Conservation (phyloP, 1,139 yeast genomes). For the Pichia sp. region DNA sequence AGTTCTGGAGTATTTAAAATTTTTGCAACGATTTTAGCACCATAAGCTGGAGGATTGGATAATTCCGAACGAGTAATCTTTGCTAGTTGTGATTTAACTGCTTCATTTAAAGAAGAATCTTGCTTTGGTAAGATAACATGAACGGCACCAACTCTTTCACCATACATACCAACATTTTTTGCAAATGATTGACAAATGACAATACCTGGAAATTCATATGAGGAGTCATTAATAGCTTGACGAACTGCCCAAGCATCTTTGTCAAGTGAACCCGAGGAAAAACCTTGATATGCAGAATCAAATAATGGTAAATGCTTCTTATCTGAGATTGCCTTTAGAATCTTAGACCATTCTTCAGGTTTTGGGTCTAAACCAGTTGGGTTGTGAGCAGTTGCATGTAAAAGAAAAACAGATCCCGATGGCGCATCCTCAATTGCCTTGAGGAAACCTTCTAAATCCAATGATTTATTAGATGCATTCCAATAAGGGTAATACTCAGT, state of each 20-base stretch:
- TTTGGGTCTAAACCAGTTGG: constrained; percentile 97
- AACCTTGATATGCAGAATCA: constrained; percentile 97
- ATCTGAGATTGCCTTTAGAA: constrained; percentile 53
- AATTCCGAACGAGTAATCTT: constrained; percentile 75
- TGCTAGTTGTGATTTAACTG: constrained; percentile 69
- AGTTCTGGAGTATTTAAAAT: constrained; percentile 62
- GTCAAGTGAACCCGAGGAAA: constrained; percentile 82
- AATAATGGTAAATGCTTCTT: constrained; percentile 76
- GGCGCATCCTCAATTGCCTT: constrained; percentile 65
- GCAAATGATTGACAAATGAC: constrained; percentile 94
- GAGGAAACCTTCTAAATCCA: constrained; percentile 65
- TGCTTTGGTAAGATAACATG: constrained; percentile 55
- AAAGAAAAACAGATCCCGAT: constrained; percentile 66
- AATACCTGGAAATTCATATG: constrained; percentile 39
- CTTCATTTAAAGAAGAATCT: constrained; percentile 37
- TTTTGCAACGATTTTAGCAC: constrained; percentile 84
- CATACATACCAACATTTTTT: constrained; percentile 94
- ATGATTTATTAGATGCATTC: constrained; percentile 53
- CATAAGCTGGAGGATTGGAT: constrained; percentile 94
- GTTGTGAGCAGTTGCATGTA: constrained; percentile 97
- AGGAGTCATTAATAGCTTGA: constrained; percentile 54
- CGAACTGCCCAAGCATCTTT: constrained; percentile 86
- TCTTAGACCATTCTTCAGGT: constrained; percentile 73
- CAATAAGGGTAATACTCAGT: constrained; percentile 73
- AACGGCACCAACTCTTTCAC: constrained; percentile 94